phyloP scores from a whole-genome alignment of 345 rosid genomes.

The Rhodamnia argentea region DNA sequence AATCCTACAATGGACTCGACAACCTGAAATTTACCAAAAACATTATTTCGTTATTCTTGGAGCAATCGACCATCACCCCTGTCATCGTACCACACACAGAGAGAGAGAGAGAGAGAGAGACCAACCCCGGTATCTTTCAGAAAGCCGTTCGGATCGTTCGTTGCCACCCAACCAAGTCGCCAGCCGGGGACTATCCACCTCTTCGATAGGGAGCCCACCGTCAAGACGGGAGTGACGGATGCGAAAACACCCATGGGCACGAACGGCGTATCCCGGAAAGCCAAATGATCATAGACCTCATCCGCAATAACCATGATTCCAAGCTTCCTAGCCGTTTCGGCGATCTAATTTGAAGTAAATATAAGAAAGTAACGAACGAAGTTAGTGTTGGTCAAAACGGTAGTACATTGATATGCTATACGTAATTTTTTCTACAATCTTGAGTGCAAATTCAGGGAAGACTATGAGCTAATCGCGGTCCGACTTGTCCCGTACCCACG shows the following conservation, averaged over 20 bases:
- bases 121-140: conserved; percentile 34
- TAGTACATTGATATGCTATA: neutral
- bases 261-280: conserved; percentile 38
- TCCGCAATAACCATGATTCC: conserved; percentile 61
- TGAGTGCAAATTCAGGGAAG: neutral
- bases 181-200: conserved; percentile 79
- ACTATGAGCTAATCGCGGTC: neutral
- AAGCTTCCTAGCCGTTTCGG: conserved; percentile 49
- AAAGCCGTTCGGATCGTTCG: conserved; percentile 40
- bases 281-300: conserved; percentile 49
- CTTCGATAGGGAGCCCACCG: conserved; percentile 61
- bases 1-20: conserved; percentile 2
- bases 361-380: neutral
- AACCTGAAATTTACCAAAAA: conserved; percentile 2
- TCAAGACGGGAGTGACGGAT: conserved; percentile 43
- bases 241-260: conserved; percentile 62
- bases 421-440: neutral
- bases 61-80: neutral
- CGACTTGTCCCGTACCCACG: neutral
- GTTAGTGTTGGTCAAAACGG: neutral
- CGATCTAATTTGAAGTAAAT: conserved; percentile 12
- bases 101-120: neutral
- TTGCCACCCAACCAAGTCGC: conserved; percentile 59
- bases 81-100: no score
- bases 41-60: neutral